Evolutionary conservation across 768 basidiomycete species (phyloP), one percentile per base, ranked within the genome.

Genomic region (Kwoniella bestiolae): DNA sequence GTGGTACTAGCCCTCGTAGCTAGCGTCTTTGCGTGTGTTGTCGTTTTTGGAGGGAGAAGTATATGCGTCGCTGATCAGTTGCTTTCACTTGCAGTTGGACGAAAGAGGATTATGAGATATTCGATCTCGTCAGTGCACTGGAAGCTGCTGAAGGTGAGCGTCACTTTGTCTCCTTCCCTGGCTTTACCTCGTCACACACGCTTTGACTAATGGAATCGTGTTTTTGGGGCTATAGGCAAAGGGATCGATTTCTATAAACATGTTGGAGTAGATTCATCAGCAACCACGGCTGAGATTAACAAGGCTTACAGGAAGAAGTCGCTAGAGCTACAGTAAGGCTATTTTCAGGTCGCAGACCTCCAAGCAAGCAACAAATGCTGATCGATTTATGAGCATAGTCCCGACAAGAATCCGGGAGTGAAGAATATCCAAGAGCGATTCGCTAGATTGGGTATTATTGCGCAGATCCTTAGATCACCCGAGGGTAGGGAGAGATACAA

Each of bases 191-290:
- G 31, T 35, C 28, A 25, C n/a, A 31, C 28, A 32, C 28, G 28
- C 16, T 55, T 5, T 32, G 26, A 5, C n/a, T 8, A 32, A 28
- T 32, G 14, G 21, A 55, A 32, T 32, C 18, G 38, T 51, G 49
- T 26, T 26, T 28, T 2, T 21, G 53, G n/a, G n/a, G n/a, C n/a
- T 56, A 14, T 72, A 88, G 89, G 89, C 66, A 94, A 90, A 78
- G 92, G 90, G 32, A 92, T 90, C n/a, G 91, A 88, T 0, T 99
- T 98, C 83, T 99, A 99, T 83, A 91, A 92, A 11, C 95, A 90
- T 88, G 83, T 99, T 47, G 90, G 90, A 63, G 86, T 96, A 1
- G 83, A 91, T 2, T 81, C 88, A 3, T 87, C 88, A 0, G 94
- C 94, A 3, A 60, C 68, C 3, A 59, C 64, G 5, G 67, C 85